phyloP scores from a whole-genome alignment of 2,329 filamentous ascomycete genomes.

The Colletotrichum salicis region DNA sequence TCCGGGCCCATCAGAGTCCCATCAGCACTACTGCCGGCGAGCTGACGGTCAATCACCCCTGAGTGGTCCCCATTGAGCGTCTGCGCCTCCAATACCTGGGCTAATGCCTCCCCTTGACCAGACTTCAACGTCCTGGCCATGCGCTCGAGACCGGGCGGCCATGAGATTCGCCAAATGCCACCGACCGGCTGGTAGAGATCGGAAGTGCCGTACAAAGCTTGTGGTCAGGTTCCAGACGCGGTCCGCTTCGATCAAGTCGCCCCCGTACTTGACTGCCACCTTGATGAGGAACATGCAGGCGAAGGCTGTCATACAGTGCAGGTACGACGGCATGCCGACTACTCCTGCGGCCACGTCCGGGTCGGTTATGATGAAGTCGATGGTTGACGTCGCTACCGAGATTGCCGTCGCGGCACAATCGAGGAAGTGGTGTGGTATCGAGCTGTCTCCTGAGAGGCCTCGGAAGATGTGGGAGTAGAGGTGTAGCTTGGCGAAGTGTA shows the following conservation, averaged over 20 bases:
- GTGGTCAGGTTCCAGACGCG: constrained; percentile 50
- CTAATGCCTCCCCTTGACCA: not conserved
- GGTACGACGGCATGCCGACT: constrained; percentile 59
- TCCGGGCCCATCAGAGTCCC: constrained; percentile 23
- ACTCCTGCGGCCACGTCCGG: constrained; percentile 52
- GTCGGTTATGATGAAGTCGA: constrained; percentile 56
- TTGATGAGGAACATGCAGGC: constrained; percentile 64
- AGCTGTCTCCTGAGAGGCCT: constrained; percentile 46
- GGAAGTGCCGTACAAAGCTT: constrained; percentile 52
- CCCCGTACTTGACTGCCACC: constrained; percentile 54
- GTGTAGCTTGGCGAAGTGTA: constrained; percentile 54
- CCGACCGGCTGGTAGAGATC: constrained; percentile 52
- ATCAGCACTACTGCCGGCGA: not conserved
- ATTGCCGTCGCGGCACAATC: constrained; percentile 47
- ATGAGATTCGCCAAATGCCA: constrained; percentile 59
- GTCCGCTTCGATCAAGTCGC: constrained; percentile 49
- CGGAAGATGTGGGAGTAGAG: constrained; percentile 55
- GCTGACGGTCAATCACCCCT: not conserved
- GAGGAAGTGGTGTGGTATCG: constrained; percentile 48
- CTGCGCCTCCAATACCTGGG: not conserved
- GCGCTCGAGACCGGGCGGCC: constrained; percentile 57
- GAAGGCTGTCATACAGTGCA: constrained; percentile 64
- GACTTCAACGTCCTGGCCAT: constrained; percentile 43
- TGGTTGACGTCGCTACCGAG: constrained; percentile 53
- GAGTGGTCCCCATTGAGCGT: not conserved